Evolutionary conservation across 345 rosid genomes (phyloP).

Genomic region (Trapa incisa): DNA sequence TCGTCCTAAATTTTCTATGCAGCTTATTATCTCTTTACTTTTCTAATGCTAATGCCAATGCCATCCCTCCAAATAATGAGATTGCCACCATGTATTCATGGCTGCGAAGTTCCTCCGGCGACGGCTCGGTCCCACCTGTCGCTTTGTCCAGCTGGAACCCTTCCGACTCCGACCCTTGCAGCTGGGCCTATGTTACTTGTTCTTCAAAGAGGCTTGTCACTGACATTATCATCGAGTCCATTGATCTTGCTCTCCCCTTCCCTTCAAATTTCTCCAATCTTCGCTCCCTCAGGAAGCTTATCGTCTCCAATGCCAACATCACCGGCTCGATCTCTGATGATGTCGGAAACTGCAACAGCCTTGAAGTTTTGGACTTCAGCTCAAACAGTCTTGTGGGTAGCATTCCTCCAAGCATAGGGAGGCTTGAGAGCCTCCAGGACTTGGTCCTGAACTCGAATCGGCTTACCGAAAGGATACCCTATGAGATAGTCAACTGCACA

Average conservation of each 20-base stretch:
- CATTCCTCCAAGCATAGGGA: slow-evolving; percentile 60
- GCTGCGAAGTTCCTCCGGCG: slow-evolving; percentile 31
- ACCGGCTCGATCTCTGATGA: slow-evolving; percentile 49
- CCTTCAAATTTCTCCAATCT: slow-evolving; percentile 46
- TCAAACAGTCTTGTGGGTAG: slow-evolving; percentile 58
- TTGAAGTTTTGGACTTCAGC: slow-evolving; percentile 42
- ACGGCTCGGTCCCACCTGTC: slow-evolving; percentile 23
- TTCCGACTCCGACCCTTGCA: slow-evolving; percentile 52
- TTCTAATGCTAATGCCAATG: slow-evolving; percentile 1
- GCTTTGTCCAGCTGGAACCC: slow-evolving; percentile 44
- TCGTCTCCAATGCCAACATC: slow-evolving; percentile 49
- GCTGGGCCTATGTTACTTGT: slow-evolving; percentile 52
- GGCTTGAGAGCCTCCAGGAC: slow-evolving; percentile 47
- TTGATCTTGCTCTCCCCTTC: slow-evolving; percentile 43
- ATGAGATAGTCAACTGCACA: slow-evolving; percentile 50
- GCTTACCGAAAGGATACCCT: slow-evolving; percentile 53
- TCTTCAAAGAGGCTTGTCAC: slow-evolving; percentile 34
- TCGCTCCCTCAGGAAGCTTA: slow-evolving; percentile 36
- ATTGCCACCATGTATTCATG: slow-evolving; percentile 35
- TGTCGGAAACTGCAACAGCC: slow-evolving; percentile 33
- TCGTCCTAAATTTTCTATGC: slow-evolving; percentile 10
- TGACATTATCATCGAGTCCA: slow-evolving; percentile 44
- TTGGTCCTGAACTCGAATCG: slow-evolving; percentile 59
- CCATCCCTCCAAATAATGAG: slow-evolving; percentile 25
- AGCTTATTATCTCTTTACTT: slow-evolving; percentile 13